Evolutionary conservation across 2,329 filamentous ascomycete species (phyloP).

Genomic region (Esteya vermicola): DNA sequence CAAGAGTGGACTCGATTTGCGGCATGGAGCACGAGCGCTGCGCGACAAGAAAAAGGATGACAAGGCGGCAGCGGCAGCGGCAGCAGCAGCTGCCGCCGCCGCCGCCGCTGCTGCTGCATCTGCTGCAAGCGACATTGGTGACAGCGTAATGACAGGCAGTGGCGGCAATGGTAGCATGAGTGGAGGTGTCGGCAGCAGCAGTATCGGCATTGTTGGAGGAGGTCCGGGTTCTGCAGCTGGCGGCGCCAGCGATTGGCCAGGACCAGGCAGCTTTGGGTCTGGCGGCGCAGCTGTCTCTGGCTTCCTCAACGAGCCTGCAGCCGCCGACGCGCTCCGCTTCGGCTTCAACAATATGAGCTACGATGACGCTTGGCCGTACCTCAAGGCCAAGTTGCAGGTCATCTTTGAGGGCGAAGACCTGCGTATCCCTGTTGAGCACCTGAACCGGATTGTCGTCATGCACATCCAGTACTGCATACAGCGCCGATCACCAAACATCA

Average conservation of each 20-base stretch:
- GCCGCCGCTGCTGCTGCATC: too few relatives aligned
- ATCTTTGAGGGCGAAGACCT: constrained; percentile 74
- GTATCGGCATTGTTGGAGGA: not conserved
- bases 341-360: constrained; percentile 55
- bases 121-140: not conserved
- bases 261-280: constrained; percentile 31
- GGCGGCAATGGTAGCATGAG: constrained; percentile 21
- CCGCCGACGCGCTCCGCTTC: constrained; percentile 42
- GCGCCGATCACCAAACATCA: constrained; percentile 52
- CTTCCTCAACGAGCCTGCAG: constrained; percentile 30
- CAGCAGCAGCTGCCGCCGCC: constrained; percentile 1
- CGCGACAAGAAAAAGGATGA: constrained; percentile 67
- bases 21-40: constrained; percentile 61
- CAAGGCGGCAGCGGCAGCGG: constrained; percentile 17
- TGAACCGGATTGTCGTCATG: constrained; percentile 65
- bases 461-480: constrained; percentile 69
- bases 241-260: constrained; percentile 29
- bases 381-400: constrained; percentile 61
- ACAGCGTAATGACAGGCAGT: too few relatives aligned
- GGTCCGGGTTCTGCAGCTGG: constrained; percentile 15
- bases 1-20: constrained; percentile 64
- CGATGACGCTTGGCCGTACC: constrained; percentile 71
- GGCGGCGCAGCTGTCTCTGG: constrained; percentile 27
- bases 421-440: constrained; percentile 67
- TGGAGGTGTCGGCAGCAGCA: not conserved